Evolutionary conservation across 2,329 filamentous ascomycete genomes (phyloP).

Genomic region (Grosmannia serpens): DNA sequence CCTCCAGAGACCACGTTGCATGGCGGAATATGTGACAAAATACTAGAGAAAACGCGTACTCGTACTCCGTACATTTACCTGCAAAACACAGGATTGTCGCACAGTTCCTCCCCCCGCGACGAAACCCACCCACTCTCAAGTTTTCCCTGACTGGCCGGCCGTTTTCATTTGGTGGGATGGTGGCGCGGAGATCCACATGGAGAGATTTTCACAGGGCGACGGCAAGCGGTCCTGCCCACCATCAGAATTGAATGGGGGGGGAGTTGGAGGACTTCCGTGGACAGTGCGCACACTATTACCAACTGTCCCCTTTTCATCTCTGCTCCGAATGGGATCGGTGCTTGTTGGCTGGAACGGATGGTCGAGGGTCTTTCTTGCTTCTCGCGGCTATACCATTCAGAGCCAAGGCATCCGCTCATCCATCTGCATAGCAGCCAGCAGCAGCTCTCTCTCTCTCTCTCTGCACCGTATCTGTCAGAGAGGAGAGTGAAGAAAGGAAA

Average conservation of each 20-base stretch:
- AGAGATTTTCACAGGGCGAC: constrained; percentile 8
- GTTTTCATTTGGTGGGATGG: neutral
- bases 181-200: neutral
- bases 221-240: constrained; percentile 15
- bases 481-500: too few relatives aligned
- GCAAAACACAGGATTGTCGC: neutral
- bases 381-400: too few relatives aligned
- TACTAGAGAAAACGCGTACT: neutral
- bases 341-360: neutral
- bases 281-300: neutral
- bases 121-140: neutral
- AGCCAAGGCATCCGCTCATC: too few relatives aligned
- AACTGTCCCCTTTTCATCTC: neutral
- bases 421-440: too few relatives aligned
- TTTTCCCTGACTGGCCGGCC: neutral
- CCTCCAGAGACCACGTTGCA: too few relatives aligned
- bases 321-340: neutral
- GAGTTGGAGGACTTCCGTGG: neutral
- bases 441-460: too few relatives aligned
- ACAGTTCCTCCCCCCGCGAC: neutral
- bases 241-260: constrained; percentile 1
- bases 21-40: neutral
- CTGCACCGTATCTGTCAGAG: too few relatives aligned
- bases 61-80: neutral
- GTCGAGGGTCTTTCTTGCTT: too few relatives aligned